phyloP scores from a whole-genome alignment of 2,329 filamentous ascomycete species.

The Alternaria incomplexa region DNA sequence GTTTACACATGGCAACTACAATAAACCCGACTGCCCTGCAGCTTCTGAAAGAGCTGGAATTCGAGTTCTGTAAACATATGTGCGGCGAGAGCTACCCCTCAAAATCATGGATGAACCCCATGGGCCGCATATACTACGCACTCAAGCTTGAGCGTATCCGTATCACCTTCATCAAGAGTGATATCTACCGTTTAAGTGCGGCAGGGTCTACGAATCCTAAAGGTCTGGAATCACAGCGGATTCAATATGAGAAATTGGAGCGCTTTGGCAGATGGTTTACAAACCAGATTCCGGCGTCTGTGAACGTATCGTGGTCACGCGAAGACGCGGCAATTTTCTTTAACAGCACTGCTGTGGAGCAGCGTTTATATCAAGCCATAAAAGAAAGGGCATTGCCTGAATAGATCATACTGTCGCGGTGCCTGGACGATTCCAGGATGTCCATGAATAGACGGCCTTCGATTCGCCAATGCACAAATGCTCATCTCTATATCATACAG shows the following conservation, averaged over 20 bases:
- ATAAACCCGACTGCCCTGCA: not conserved
- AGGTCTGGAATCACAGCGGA: not conserved
- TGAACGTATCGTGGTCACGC: constrained; percentile 1
- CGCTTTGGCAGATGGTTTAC: not conserved
- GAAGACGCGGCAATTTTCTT: not conserved
- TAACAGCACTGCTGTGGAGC: not conserved
- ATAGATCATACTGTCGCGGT: not conserved
- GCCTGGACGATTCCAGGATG: not conserved
- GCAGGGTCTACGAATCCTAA: not conserved
- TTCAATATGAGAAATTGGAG: not conserved
- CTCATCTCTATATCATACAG: not conserved
- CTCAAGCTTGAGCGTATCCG: not conserved
- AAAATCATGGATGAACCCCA: not conserved
- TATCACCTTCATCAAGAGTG: not conserved
- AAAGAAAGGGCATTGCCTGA: constrained; percentile 1
- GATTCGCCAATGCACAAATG: not conserved
- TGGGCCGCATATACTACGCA: not conserved
- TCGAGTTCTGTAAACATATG: not conserved
- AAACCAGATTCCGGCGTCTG: constrained; percentile 1
- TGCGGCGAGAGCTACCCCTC: not conserved
- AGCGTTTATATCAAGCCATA: constrained; percentile 5
- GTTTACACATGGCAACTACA: not conserved
- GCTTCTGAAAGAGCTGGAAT: not conserved
- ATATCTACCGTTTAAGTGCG: not conserved
- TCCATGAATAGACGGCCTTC: not conserved